Evolutionary conservation across 2,329 filamentous ascomycete genomes (phyloP).

Genomic region (Calonectria ilicicola): DNA sequence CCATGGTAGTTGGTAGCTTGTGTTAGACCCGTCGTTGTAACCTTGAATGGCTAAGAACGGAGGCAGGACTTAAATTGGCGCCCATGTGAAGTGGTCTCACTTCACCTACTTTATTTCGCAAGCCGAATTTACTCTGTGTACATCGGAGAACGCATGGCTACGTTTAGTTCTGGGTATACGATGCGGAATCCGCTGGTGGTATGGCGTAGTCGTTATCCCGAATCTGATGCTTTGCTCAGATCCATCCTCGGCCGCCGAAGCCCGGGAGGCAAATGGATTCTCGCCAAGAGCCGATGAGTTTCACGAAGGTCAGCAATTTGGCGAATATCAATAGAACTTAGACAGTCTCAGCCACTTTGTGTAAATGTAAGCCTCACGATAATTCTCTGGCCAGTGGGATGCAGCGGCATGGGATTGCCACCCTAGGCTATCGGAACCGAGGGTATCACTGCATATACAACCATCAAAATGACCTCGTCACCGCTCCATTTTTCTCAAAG

Average conservation of each 20-base stretch:
- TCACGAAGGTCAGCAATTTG: neutral
- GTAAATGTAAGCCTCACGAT: conserved; percentile 1
- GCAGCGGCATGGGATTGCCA: neutral
- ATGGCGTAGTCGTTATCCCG: conserved; percentile 2
- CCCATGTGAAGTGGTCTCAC: neutral
- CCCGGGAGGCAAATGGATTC: neutral
- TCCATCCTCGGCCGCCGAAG: conserved; percentile 21
- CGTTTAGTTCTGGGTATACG: conserved; percentile 1
- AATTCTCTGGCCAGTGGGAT: conserved; percentile 17
- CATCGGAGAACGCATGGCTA: neutral
- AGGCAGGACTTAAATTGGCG: conserved; percentile 9
- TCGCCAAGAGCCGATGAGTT: neutral
- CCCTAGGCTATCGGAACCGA: conserved; percentile 8
- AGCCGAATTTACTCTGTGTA: neutral
- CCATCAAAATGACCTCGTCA: conserved; percentile 33
- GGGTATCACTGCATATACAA: conserved; percentile 33
- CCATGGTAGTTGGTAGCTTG: conserved; percentile 25
- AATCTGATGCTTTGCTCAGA: neutral
- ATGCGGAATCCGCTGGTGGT: conserved; percentile 16
- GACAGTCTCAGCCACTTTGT: conserved; percentile 15
- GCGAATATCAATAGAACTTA: neutral
- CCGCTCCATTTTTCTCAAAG: conserved; percentile 8
- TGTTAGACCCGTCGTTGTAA: neutral
- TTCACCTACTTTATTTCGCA: conserved; percentile 10
- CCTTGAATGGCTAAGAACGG: neutral